Percentiles rank a stretch among this genome's conserved stretches.
Evolutionary conservation across 176 grass and related monocot genomes (phyloP).

Genomic region (Miscanthus lutarioriparius): DNA sequence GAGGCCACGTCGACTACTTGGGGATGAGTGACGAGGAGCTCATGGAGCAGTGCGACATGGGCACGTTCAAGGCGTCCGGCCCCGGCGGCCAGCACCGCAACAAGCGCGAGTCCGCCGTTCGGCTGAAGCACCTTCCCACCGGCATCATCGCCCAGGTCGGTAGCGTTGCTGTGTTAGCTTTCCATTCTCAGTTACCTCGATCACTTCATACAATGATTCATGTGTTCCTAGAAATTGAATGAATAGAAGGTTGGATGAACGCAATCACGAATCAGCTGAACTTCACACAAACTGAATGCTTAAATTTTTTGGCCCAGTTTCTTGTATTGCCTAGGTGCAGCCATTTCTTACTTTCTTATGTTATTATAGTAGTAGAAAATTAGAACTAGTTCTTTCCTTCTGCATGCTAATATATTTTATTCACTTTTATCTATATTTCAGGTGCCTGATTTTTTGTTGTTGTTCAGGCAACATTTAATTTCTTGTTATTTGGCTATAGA

Average conservation of each 20-base stretch:
- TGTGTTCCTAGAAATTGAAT: not conserved
- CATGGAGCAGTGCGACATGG: slow-evolving; percentile 84
- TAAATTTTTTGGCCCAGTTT: not conserved
- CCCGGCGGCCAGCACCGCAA: slow-evolving; percentile 97
- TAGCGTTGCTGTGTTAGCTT: not conserved
- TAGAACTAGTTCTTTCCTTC: not conserved
- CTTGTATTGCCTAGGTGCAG: not conserved
- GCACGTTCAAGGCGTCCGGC: slow-evolving; percentile 85
- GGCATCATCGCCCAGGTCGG: slow-evolving; percentile 79
- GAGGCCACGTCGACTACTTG: slow-evolving; percentile 43
- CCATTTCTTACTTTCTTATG: not conserved
- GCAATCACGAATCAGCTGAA: not conserved
- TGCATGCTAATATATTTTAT: not conserved
- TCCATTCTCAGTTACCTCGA: not conserved
- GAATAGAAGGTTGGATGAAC: not conserved
- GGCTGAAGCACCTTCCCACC: slow-evolving; percentile 78
- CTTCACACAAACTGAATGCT: not conserved
- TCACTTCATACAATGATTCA: not conserved
- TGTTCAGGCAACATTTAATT: not conserved
- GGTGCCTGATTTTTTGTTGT: not conserved
- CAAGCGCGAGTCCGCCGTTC: slow-evolving; percentile 91
- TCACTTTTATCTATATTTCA: not conserved
- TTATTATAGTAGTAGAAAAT: not conserved
- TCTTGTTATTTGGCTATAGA: not conserved
- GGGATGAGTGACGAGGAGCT: slow-evolving; percentile 70